These are phyloP conservation scores for Lycium barbarum DNA, from an alignment of 257 asterid genomes.

Conservation along the genomic window DNA sequence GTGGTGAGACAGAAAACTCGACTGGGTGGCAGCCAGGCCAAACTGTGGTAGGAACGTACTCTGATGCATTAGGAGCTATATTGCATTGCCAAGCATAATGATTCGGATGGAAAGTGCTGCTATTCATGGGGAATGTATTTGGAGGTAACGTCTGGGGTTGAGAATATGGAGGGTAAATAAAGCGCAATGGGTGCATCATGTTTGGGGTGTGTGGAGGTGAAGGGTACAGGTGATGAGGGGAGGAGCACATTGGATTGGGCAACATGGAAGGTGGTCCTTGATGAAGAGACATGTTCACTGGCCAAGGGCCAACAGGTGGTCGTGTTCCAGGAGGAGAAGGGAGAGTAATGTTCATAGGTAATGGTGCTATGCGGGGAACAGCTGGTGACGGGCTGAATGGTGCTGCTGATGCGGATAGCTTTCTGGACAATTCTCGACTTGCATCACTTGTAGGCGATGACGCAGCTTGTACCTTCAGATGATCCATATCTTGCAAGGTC, in stretches of 20 bases:
- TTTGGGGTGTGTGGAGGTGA: slow-evolving; percentile 92
- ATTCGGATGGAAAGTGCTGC: slow-evolving; percentile 68
- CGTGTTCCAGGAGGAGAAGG: slow-evolving; percentile 71
- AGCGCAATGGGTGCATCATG: slow-evolving; percentile 87
- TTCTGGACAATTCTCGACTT: slow-evolving; percentile 65
- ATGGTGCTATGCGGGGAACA: slow-evolving; percentile 62
- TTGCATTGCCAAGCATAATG: slow-evolving; percentile 86
- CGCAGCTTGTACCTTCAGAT: slow-evolving; percentile 47
- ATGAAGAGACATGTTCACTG: slow-evolving; percentile 85
- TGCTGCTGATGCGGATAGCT: slow-evolving; percentile 95
- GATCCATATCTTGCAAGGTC: slow-evolving; percentile 54
- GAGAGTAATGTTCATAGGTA: slow-evolving; percentile 64
- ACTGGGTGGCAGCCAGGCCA: slow-evolving; percentile 84
- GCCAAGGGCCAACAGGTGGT: slow-evolving; percentile 77
- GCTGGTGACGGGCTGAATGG: slow-evolving; percentile 88
- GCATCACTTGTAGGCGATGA: slow-evolving; percentile 51
- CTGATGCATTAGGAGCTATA: slow-evolving; percentile 61
- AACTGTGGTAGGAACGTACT: slow-evolving; percentile 64
- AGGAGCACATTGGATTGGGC: slow-evolving; percentile 72
- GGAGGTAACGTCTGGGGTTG: slow-evolving; percentile 76
- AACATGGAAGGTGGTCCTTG: slow-evolving; percentile 76
- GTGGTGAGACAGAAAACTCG: slow-evolving; percentile 69
- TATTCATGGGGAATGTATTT: slow-evolving; percentile 65
- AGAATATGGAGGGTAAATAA: slow-evolving; percentile 79
- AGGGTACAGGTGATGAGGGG: slow-evolving; percentile 88